Evolutionary conservation across 306 rosid species (phyloP).

Genomic region (Arachis hypogaea): DNA sequence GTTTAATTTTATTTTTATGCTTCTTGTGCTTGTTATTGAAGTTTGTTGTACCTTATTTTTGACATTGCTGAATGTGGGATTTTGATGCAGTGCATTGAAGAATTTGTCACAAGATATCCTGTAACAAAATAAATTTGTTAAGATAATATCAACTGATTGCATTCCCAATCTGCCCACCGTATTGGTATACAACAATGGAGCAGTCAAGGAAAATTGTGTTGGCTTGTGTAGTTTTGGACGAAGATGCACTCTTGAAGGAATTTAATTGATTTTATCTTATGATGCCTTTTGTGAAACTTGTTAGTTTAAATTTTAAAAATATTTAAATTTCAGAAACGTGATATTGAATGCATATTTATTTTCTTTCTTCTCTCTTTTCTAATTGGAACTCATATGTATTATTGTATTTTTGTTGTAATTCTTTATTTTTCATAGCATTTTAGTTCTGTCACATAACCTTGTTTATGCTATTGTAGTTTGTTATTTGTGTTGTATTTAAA

Average conservation of each 20-base stretch:
- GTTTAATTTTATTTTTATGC: neutral
- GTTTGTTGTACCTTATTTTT: conserved; percentile 14
- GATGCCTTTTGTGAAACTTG: too few species aligned
- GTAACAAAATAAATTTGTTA: conserved; percentile 80
- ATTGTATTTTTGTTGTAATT: too few species aligned
- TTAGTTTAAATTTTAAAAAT: too few species aligned
- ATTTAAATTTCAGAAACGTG: too few species aligned
- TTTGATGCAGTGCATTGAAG: conserved; percentile 88
- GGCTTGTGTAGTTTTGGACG: conserved; percentile 80
- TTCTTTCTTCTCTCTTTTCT: too few species aligned
- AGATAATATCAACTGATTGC: conserved; percentile 91
- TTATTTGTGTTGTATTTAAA: too few species aligned
- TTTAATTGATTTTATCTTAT: neutral
- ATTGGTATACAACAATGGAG: conserved; percentile 34
- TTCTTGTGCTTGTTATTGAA: conserved; percentile 10
- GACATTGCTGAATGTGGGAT: conserved; percentile 72
- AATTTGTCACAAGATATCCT: conserved; percentile 76
- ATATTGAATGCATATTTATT: too few species aligned
- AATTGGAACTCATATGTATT: too few species aligned
- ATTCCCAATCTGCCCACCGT: conserved; percentile 94
- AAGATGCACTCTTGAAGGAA: conserved; percentile 97
- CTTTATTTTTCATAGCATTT: too few species aligned
- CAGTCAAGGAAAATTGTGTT: conserved; percentile 81
- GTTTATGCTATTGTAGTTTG: too few species aligned
- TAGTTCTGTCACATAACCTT: too few species aligned